Evolutionary conservation across 371 early-diverging fungal genomes (phyloP).

Genomic region (Chytridium lagenaria): DNA sequence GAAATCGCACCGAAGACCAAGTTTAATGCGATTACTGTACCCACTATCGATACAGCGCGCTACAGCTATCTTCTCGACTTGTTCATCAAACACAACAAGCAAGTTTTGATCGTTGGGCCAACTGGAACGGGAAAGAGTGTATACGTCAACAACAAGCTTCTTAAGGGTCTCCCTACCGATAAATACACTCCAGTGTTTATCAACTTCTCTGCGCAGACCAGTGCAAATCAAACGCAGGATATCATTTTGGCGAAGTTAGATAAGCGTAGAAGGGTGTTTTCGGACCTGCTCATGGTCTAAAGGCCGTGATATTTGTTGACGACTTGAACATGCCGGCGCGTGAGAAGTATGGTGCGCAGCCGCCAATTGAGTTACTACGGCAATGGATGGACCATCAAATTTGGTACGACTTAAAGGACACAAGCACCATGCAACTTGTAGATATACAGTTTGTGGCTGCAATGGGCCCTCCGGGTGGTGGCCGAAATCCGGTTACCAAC

Average conservation of each 20-base stretch:
- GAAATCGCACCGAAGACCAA: constrained; percentile 58
- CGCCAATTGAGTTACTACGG: constrained; percentile 61
- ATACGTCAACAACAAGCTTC: constrained; percentile 63
- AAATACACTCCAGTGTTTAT: constrained; percentile 61
- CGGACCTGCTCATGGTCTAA: constrained; percentile 59
- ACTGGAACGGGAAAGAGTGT: constrained; percentile 63
- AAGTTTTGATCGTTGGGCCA: constrained; percentile 61
- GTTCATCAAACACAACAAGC: constrained; percentile 56
- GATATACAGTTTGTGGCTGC: constrained; percentile 65
- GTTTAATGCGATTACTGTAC: constrained; percentile 61
- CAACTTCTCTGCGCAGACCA: constrained; percentile 65
- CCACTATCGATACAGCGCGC: constrained; percentile 62
- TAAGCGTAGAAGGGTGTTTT: constrained; percentile 60
- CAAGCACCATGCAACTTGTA: constrained; percentile 55
- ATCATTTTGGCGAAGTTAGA: constrained; percentile 62
- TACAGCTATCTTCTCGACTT: constrained; percentile 57
- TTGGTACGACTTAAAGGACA: constrained; percentile 62
- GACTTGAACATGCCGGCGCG: constrained; percentile 67
- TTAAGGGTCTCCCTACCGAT: constrained; percentile 50
- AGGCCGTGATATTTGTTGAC: constrained; percentile 63
- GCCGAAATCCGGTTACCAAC: constrained; percentile 60
- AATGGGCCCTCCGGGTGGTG: constrained; percentile 67
- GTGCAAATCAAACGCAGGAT: constrained; percentile 63
- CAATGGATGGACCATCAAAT: constrained; percentile 62
- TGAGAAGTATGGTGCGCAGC: constrained; percentile 67